phyloP scores from a whole-genome alignment of 1,284 basidiomycete genomes.

The Trametes sp. region DNA sequence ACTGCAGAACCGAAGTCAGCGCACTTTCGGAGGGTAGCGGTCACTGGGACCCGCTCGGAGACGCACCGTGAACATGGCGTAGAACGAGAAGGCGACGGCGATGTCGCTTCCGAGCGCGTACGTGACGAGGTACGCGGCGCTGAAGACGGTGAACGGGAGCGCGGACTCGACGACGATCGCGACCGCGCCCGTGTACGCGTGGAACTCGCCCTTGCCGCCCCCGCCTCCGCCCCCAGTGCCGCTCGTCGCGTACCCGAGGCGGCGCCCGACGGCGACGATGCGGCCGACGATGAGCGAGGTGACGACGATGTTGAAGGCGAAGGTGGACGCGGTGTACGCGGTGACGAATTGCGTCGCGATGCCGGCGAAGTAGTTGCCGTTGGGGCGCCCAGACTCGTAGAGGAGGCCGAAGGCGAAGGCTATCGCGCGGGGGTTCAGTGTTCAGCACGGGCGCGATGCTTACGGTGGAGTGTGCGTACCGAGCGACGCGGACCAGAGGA shows the following conservation, averaged over 20 bases:
- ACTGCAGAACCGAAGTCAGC: slow-evolving; percentile 24
- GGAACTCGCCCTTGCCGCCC: slow-evolving; percentile 2
- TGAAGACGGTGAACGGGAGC: slow-evolving; percentile 32
- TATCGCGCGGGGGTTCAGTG: neutral
- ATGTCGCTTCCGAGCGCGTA: slow-evolving; percentile 30
- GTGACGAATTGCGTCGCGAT: slow-evolving; percentile 24
- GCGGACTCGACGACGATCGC: slow-evolving; percentile 34
- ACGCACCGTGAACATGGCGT: slow-evolving; percentile 34
- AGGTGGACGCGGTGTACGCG: slow-evolving; percentile 31
- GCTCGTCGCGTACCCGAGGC: slow-evolving; percentile 6
- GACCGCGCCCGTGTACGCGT: slow-evolving; percentile 26
- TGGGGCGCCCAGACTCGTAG: slow-evolving; percentile 29
- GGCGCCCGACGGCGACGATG: slow-evolving; percentile 24
- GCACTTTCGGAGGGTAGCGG: neutral
- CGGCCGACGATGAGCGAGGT: slow-evolving; percentile 32
- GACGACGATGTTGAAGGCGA: slow-evolving; percentile 32
- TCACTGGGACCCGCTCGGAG: neutral
- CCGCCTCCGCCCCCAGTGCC: neutral
- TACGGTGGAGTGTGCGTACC: slow-evolving; percentile 9
- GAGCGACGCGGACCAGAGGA: slow-evolving; percentile 29
- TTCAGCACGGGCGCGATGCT: neutral
- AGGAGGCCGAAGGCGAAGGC: slow-evolving; percentile 29
- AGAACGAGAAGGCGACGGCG: slow-evolving; percentile 31
- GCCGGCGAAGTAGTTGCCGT: slow-evolving; percentile 33
- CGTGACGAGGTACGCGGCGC: slow-evolving; percentile 28